phyloP scores from a whole-genome alignment of 257 asterid genomes.

The Nemophila menziesii region DNA sequence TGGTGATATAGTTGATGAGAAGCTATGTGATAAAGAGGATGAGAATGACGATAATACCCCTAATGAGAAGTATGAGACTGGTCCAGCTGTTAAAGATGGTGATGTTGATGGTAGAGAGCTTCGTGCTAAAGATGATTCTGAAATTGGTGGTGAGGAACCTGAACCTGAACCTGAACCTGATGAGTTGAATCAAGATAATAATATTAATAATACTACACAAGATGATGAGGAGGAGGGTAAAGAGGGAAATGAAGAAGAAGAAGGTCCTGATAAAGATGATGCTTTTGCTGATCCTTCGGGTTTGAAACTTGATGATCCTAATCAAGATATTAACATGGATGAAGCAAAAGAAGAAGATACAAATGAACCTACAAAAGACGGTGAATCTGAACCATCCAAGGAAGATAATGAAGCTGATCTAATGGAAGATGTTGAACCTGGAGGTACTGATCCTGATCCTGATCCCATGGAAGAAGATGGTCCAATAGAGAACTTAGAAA shows the following conservation, averaged over 20 bases:
- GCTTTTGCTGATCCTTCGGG: slow-evolving; percentile 57
- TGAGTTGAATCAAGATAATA: no score
- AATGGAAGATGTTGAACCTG: slow-evolving; percentile 40
- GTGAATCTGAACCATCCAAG: slow-evolving; percentile 24
- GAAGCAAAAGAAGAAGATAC: slow-evolving; percentile 29
- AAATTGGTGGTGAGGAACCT: slow-evolving; percentile 27
- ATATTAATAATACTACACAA: no score
- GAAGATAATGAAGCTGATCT: slow-evolving; percentile 36
- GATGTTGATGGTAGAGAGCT: slow-evolving; percentile 47
- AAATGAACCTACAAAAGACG: slow-evolving; percentile 52
- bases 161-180: slow-evolving; percentile 32
- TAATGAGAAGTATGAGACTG: slow-evolving; percentile 65
- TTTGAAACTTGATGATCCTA: slow-evolving; percentile 43
- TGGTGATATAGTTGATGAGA: slow-evolving; percentile 70
- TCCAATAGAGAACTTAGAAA: slow-evolving; percentile 27
- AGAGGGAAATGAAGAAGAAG: slow-evolving; percentile 43
- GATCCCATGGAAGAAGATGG: no score
- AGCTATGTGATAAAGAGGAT: slow-evolving; percentile 36
- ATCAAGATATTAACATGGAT: slow-evolving; percentile 29
- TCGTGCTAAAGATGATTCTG: slow-evolving; percentile 61
- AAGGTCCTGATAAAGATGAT: slow-evolving; percentile 54
- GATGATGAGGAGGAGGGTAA: slow-evolving; percentile 37
- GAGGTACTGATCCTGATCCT: no score
- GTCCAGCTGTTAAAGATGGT: slow-evolving; percentile 52
- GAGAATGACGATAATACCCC: slow-evolving; percentile 24